Conservation (phyloP, 2,329 filamentous ascomycete species). For the Trichophyton benhamiae region DNA sequence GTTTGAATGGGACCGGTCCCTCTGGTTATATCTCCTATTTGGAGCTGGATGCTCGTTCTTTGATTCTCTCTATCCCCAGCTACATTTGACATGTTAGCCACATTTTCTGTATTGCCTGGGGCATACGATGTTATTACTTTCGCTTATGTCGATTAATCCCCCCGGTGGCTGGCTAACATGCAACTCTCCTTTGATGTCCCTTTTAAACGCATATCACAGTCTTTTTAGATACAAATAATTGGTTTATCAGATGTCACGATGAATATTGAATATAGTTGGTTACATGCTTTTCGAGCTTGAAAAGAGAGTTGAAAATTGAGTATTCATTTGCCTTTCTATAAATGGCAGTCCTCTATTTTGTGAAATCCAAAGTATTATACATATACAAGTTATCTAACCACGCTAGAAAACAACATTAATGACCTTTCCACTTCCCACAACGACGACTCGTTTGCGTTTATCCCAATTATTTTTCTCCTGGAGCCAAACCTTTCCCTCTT, state of each 20-base stretch:
- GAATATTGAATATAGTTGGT: background rate
- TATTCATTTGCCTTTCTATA: background rate
- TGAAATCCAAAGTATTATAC: background rate
- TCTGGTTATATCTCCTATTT: background rate
- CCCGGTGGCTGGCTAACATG: background rate
- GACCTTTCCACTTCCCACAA: constrained; percentile 54
- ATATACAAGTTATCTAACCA: background rate
- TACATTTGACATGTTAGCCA: background rate
- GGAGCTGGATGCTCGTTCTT: background rate
- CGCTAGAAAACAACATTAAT: constrained; percentile 58
- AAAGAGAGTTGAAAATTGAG: background rate
- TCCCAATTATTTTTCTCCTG: constrained; percentile 38
- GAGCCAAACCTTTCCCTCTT: constrained; percentile 48
- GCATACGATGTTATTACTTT: background rate
- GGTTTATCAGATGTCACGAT: background rate
- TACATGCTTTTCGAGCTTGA: background rate
- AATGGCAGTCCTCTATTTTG: background rate
- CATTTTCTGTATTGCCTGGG: background rate
- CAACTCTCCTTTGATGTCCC: too few species aligned
- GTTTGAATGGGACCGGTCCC: background rate
- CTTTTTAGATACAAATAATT: background rate
- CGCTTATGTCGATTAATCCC: background rate
- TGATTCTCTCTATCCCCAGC: background rate
- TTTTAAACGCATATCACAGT: background rate
- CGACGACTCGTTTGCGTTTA: constrained; percentile 51